phyloP scores from a whole-genome alignment of 768 basidiomycete genomes.

The Lactarius sanguifluus region DNA sequence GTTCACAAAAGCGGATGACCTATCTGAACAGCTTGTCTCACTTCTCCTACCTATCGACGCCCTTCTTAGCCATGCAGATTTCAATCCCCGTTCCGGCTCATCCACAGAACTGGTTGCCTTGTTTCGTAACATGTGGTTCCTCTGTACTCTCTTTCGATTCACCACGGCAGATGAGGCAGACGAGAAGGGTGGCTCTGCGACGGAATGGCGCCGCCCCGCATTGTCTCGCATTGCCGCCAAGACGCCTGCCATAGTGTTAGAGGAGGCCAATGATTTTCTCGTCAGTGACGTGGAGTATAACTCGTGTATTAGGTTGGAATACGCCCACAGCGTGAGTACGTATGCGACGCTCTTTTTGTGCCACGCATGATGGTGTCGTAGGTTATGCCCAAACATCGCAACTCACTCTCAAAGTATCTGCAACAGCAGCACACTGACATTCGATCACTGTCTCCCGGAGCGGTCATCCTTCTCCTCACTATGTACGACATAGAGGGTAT shows the following conservation, averaged over 20 bases:
- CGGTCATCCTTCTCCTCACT: slow-evolving; percentile 79
- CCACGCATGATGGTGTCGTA: slow-evolving; percentile 35
- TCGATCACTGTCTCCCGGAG: slow-evolving; percentile 72
- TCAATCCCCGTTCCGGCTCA: slow-evolving; percentile 55
- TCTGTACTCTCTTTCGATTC: slow-evolving; percentile 85
- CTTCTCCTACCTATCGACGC: slow-evolving; percentile 90
- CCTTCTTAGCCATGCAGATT: slow-evolving; percentile 69
- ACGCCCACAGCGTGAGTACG: slow-evolving; percentile 62
- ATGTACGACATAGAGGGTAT: slow-evolving; percentile 89
- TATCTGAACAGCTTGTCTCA: slow-evolving; percentile 85
- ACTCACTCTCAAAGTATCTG: slow-evolving; percentile 61
- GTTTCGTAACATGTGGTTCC: slow-evolving; percentile 94
- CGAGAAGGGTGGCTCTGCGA: slow-evolving; percentile 57
- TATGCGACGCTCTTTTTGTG: neutral
- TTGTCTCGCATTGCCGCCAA: slow-evolving; percentile 79
- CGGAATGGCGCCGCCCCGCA: slow-evolving; percentile 78
- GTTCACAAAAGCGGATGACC: slow-evolving; percentile 72
- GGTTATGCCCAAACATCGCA: slow-evolving; percentile 71
- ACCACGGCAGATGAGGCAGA: slow-evolving; percentile 49
- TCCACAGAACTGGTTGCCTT: slow-evolving; percentile 63
- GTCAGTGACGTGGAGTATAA: slow-evolving; percentile 92
- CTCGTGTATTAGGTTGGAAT: slow-evolving; percentile 85
- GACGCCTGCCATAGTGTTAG: slow-evolving; percentile 82
- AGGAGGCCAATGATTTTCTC: slow-evolving; percentile 77
- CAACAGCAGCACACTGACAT: slow-evolving; percentile 66